A percentile compares a stretch with the other conserved stretches of the same genome.
phyloP scores from a whole-genome alignment of 1,284 basidiomycete species.

The Malassezia yamatoensis region DNA sequence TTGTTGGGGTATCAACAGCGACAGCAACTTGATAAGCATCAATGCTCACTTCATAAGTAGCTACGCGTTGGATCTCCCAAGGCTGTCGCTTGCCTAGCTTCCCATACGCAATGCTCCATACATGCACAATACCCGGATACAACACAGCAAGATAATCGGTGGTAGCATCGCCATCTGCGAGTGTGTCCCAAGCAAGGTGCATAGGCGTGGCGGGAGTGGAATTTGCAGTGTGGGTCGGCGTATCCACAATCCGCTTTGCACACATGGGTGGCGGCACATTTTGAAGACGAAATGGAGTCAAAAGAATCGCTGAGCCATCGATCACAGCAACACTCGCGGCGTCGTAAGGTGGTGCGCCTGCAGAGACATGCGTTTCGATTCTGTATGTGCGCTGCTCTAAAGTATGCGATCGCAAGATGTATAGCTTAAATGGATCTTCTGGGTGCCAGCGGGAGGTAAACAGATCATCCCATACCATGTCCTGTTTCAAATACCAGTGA shows the following conservation, averaged over 20 bases:
- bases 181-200: conserved; percentile 51
- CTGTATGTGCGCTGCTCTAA: conserved; percentile 59
- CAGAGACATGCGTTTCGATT: conserved; percentile 67
- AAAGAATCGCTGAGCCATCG: conserved; percentile 72
- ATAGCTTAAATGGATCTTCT: conserved; percentile 62
- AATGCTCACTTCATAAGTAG: background rate
- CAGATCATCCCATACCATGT: conserved; percentile 10
- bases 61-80: background rate
- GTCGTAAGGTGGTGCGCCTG: conserved; percentile 60
- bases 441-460: conserved; percentile 70
- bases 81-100: conserved; percentile 6
- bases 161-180: conserved; percentile 9
- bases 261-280: conserved; percentile 95
- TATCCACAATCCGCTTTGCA: background rate
- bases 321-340: conserved; percentile 78
- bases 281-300: conserved; percentile 86
- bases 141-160: conserved; percentile 60
- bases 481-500: conserved; percentile 61
- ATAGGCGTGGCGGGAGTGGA: conserved; percentile 14
- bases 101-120: conserved; percentile 54
- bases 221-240: background rate
- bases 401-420: conserved; percentile 54
- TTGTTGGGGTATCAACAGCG: conserved; percentile 22
- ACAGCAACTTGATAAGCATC: conserved; percentile 22
- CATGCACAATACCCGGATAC: conserved; percentile 55